Percentiles rank a stretch among this genome's conserved stretches.
Evolutionary conservation across 495 filamentous ascomycete genomes (phyloP).

Genomic region (Astrothelium subdiscretum): DNA sequence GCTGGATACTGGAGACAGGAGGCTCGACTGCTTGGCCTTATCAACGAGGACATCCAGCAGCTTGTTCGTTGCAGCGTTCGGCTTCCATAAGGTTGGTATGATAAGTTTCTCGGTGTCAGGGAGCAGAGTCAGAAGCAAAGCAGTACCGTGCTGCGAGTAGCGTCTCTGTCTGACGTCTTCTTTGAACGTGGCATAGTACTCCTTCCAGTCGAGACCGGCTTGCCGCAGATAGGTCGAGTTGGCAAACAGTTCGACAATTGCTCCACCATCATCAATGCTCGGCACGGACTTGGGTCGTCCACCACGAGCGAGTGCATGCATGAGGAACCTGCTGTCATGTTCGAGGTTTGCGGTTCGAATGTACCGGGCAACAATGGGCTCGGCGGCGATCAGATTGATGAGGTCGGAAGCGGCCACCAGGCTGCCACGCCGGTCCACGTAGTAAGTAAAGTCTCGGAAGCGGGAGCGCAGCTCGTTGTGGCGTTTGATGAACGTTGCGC

Average conservation of each 20-base stretch:
- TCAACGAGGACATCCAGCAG: slow-evolving; percentile 19
- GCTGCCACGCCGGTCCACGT: slow-evolving; percentile 10
- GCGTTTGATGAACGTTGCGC: slow-evolving; percentile 22
- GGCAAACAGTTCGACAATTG: slow-evolving; percentile 23
- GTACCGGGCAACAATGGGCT: slow-evolving; percentile 29
- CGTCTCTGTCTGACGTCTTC: slow-evolving; percentile 19
- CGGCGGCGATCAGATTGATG: slow-evolving; percentile 24
- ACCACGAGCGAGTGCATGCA: slow-evolving; percentile 9
- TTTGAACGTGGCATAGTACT: slow-evolving; percentile 24
- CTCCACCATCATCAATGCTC: slow-evolving; percentile 18
- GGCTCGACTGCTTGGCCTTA: slow-evolving; percentile 17
- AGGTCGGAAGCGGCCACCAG: slow-evolving; percentile 21
- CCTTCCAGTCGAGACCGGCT: slow-evolving; percentile 30
- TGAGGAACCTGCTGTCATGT: slow-evolving; percentile 19
- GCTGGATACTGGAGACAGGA: slow-evolving; percentile 9
- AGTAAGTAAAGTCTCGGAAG: slow-evolving; percentile 27
- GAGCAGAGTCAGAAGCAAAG: slow-evolving; percentile 30
- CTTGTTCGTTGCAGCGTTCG: slow-evolving; percentile 17
- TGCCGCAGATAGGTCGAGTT: slow-evolving; percentile 22
- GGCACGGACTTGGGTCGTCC: slow-evolving; percentile 14
- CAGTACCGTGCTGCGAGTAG: slow-evolving; percentile 28
- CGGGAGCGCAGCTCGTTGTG: slow-evolving; percentile 27
- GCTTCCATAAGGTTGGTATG: slow-evolving; percentile 20
- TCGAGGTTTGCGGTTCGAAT: slow-evolving; percentile 23
- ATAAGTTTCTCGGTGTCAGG: slow-evolving; percentile 25